phyloP scores from a whole-genome alignment of 441 rosid species.

The Monsonia emarginata region DNA sequence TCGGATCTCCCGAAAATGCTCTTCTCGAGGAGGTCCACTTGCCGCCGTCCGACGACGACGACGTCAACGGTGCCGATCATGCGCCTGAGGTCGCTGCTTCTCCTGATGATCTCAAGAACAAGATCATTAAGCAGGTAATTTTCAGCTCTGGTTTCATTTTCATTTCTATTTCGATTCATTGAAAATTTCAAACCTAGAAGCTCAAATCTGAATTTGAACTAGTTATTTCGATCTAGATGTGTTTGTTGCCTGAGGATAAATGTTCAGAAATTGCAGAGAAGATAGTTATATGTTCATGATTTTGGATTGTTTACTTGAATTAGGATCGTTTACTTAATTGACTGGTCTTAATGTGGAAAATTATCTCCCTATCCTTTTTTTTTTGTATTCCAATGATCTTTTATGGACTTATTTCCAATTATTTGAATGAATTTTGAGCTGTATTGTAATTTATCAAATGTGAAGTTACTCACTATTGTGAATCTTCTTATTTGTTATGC shows the following conservation, averaged over 20 bases:
- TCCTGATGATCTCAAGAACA: slow-evolving; percentile 47
- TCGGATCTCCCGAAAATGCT: slow-evolving; percentile 38
- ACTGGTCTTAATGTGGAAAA: not conserved
- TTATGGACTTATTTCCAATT: too few relatives aligned
- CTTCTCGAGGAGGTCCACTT: slow-evolving; percentile 21
- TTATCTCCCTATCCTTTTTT: not conserved
- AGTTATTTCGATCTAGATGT: not conserved
- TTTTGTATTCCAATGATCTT: too few relatives aligned
- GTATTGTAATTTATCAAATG: not conserved
- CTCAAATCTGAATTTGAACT: not conserved
- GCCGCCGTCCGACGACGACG: slow-evolving; percentile 48
- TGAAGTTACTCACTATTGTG: not conserved
- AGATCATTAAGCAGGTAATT: slow-evolving; percentile 67
- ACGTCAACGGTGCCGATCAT: slow-evolving; percentile 29
- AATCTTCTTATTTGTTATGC: slow-evolving; percentile 14
- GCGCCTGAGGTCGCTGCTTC: slow-evolving; percentile 28
- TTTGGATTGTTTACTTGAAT: not conserved
- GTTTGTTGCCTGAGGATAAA: too few relatives aligned
- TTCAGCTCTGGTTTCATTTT: not conserved
- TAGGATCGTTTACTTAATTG: not conserved
- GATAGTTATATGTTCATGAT: too few relatives aligned
- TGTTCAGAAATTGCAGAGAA: not conserved
- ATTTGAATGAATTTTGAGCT: not conserved
- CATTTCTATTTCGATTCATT: too few relatives aligned
- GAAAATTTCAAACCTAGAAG: not conserved